These are phyloP conservation scores for Plasmodium fragile DNA, from an alignment of 169 alveolate genomes.

Conservation along the genomic window DNA sequence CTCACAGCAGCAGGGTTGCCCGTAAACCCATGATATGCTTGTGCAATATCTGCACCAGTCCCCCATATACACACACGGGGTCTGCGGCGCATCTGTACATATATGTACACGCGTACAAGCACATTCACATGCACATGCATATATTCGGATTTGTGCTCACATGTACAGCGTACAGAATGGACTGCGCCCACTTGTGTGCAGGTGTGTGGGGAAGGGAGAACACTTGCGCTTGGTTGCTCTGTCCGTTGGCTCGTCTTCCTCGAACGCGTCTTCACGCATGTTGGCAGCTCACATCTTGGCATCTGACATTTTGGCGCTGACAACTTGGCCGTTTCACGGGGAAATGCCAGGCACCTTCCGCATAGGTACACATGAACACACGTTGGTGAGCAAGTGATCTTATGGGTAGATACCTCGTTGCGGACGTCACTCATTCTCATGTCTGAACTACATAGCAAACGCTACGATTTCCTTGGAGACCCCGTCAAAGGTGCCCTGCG, in stretches of 20 bases:
- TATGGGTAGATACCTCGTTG: not conserved
- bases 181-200: not conserved
- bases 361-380: not conserved
- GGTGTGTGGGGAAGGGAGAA: not conserved
- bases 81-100: not conserved
- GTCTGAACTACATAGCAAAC: not conserved
- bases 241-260: not conserved
- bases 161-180: not conserved
- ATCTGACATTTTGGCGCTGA: not conserved
- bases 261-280: not conserved
- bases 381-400: not conserved
- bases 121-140: not conserved
- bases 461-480: constrained; percentile 27
- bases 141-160: constrained; percentile 1
- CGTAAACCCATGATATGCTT: not conserved
- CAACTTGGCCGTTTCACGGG: not conserved
- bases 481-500: constrained; percentile 19
- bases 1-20: not conserved
- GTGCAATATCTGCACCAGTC: not conserved
- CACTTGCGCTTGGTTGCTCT: not conserved
- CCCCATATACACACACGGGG: not conserved
- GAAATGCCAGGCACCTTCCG: not conserved
- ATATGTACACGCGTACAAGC: not conserved
- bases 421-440: not conserved
- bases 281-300: not conserved